phyloP scores from a whole-genome alignment of 306 rosid species.

The Quercus parvula region DNA sequence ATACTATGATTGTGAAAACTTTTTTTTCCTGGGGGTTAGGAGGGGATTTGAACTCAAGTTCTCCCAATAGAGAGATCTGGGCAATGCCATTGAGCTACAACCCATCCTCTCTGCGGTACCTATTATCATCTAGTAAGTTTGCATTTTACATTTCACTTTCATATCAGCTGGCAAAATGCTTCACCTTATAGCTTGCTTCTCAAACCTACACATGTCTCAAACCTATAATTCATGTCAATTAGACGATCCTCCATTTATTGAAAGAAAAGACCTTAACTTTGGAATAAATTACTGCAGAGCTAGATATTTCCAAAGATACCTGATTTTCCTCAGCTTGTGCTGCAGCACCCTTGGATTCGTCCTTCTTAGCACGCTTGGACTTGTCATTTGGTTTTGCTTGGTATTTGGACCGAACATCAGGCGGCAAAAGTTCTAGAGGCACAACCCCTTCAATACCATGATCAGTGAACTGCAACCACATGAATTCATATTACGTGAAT shows the following conservation, averaged over 20 bases:
- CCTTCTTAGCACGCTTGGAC: slow-evolving; percentile 83
- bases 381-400: slow-evolving; percentile 80
- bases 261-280: background rate
- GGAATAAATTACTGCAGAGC: slow-evolving; percentile 15
- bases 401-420: slow-evolving; percentile 79
- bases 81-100: too few species aligned
- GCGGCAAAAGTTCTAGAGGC: slow-evolving; percentile 82
- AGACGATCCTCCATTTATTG: background rate
- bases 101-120: background rate
- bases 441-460: slow-evolving; percentile 92
- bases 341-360: slow-evolving; percentile 59
- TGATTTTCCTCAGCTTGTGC: slow-evolving; percentile 83
- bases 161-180: background rate
- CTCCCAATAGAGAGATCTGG: too few species aligned
- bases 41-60: too few species aligned
- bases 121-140: background rate
- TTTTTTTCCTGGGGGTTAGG: too few species aligned
- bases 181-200: background rate
- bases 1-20: background rate
- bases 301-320: slow-evolving; percentile 39
- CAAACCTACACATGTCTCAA: background rate
- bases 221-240: background rate
- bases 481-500: background rate
- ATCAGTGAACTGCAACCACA: slow-evolving; percentile 75
- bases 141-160: background rate